Evolutionary conservation across 2,329 filamentous ascomycete species (phyloP).

Genomic region (Penicillium sp.): DNA sequence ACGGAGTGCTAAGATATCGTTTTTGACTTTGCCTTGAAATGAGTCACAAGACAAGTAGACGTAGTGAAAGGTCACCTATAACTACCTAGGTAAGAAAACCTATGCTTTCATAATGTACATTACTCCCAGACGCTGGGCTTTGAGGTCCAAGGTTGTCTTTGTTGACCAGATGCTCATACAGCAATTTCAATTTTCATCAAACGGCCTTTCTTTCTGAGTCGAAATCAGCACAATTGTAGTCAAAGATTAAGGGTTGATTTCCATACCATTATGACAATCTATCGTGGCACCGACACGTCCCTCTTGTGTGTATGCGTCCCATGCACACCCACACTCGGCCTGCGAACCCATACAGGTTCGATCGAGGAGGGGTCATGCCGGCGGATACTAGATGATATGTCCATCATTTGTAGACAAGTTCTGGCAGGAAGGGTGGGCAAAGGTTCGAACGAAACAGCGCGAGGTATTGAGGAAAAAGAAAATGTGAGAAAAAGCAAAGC

Average conservation of each 20-base stretch:
- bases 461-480: conserved; percentile 4
- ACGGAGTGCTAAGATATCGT: neutral
- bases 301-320: conserved; percentile 8
- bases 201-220: conserved; percentile 16
- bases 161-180: neutral
- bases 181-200: conserved; percentile 5
- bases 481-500: conserved; percentile 7
- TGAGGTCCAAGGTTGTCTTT: neutral
- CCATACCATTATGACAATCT: conserved; percentile 28
- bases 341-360: neutral
- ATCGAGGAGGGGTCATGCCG: conserved; percentile 19
- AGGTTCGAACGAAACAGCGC: conserved; percentile 3
- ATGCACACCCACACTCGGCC: neutral
- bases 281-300: conserved; percentile 29
- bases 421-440: conserved; percentile 8
- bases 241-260: neutral
- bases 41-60: neutral
- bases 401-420: neutral
- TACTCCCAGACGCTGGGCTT: neutral
- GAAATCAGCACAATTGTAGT: conserved; percentile 17
- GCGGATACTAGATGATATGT: conserved; percentile 17
- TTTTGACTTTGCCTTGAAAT: neutral
- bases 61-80: neutral
- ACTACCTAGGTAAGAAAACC: neutral
- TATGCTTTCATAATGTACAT: neutral